Conservation (phyloP, 768 basidiomycete genomes). For the Boletus reticulatus region DNA sequence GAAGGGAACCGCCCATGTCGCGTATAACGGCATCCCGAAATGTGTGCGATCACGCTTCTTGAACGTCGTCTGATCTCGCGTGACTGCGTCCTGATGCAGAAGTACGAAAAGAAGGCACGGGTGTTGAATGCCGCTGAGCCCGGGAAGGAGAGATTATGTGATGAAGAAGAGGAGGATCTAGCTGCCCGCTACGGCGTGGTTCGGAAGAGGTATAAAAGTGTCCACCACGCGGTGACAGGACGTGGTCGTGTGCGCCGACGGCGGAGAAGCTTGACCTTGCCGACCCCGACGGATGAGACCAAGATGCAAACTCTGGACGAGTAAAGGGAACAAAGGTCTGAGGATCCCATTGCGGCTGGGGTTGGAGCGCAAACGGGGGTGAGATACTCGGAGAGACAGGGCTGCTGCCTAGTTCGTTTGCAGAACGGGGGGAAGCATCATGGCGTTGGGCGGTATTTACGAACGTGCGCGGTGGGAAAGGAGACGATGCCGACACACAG, state of each 20-base stretch:
- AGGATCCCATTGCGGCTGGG: conserved; percentile 63
- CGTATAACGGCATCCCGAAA: conserved; percentile 17
- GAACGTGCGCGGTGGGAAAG: conserved; percentile 28
- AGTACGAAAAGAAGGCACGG: conserved; percentile 10
- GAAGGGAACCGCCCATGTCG: not conserved
- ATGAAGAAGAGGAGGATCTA: conserved; percentile 17
- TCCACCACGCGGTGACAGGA: conserved; percentile 8
- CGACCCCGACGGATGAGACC: conserved; percentile 34
- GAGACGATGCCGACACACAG: conserved; percentile 20
- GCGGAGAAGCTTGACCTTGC: conserved; percentile 21
- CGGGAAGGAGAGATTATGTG: conserved; percentile 20
- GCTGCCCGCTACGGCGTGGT: conserved; percentile 1
- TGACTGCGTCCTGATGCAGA: conserved; percentile 15
- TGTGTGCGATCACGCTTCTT: conserved; percentile 15
- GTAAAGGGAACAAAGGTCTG: conserved; percentile 38
- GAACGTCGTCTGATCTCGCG: conserved; percentile 17
- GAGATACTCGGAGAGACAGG: conserved; percentile 28
- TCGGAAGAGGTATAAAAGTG: conserved; percentile 15
- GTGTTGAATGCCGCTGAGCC: conserved; percentile 11
- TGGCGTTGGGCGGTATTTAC: conserved; percentile 16
- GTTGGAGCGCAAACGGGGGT: conserved; percentile 66
- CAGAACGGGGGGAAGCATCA: conserved; percentile 20
- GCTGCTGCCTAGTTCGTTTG: conserved; percentile 14
- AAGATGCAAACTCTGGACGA: conserved; percentile 35
- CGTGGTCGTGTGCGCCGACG: conserved; percentile 14